These are phyloP conservation scores for Rhynchosporium agropyri DNA, from an alignment of 2,329 filamentous ascomycete species.

Conservation along the genomic window DNA sequence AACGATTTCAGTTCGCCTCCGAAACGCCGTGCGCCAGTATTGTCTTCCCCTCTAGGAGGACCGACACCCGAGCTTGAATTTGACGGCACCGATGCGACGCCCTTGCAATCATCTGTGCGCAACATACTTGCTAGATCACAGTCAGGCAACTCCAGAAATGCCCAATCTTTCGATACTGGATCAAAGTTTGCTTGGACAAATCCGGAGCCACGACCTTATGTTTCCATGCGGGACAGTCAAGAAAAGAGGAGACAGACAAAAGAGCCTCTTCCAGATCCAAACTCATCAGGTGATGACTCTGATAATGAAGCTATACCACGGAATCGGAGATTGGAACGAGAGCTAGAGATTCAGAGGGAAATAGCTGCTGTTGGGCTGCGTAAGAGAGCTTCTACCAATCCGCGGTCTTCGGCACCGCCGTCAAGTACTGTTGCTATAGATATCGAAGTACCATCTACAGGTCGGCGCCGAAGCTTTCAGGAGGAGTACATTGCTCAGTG, in stretches of 20 bases:
- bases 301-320: conserved; percentile 30
- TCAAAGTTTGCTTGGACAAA: conserved; percentile 11
- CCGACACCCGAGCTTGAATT: conserved; percentile 2
- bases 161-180: conserved; percentile 30
- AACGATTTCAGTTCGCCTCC: conserved; percentile 33
- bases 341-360: conserved; percentile 27
- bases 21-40: conserved; percentile 21
- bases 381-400: conserved; percentile 18
- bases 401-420: conserved; percentile 11
- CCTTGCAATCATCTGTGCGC: conserved; percentile 29
- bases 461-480: conserved; percentile 31
- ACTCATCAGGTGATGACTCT: conserved; percentile 32
- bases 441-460: conserved; percentile 32
- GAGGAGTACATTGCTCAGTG: conserved; percentile 39
- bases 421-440: conserved; percentile 18
- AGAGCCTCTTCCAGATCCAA: conserved; percentile 13
- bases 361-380: conserved; percentile 26
- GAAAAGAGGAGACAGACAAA: conserved; percentile 28
- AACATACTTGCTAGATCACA: conserved; percentile 23
- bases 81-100: conserved; percentile 19
- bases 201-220: conserved; percentile 34
- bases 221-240: conserved; percentile 40
- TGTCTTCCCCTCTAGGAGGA: conserved; percentile 34
- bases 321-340: conserved; percentile 17
- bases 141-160: conserved; percentile 20